Percentiles rank a stretch among this genome's conserved stretches.
phyloP scores from a whole-genome alignment of 306 rosid species.

The Fagus sylvatica region DNA sequence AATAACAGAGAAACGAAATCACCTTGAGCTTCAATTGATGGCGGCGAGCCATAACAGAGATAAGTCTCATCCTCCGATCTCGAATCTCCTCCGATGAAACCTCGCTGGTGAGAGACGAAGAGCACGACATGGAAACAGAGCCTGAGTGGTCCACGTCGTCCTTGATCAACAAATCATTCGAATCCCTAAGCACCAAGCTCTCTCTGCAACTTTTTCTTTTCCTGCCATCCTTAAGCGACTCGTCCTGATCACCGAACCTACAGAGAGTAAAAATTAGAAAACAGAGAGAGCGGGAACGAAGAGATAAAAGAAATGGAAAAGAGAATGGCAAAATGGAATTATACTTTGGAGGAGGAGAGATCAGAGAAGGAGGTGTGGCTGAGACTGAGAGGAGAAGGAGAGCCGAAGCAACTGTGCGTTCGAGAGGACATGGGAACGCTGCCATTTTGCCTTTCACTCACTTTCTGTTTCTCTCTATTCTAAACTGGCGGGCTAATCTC shows the following conservation, averaged over 20 bases:
- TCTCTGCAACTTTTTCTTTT: conserved; percentile 26
- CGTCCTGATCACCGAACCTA: conserved; percentile 37
- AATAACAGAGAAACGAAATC: background rate
- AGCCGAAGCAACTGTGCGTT: conserved; percentile 73
- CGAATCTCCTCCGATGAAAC: conserved; percentile 46
- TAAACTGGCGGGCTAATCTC: conserved; percentile 61
- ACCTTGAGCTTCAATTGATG: conserved; percentile 61
- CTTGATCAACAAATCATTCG: background rate
- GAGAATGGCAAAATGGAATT: background rate
- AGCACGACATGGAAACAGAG: conserved; percentile 29
- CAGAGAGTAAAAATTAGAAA: conserved; percentile 22
- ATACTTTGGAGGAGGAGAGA: conserved; percentile 40
- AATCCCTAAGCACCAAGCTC: conserved; percentile 29
- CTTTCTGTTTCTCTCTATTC: conserved; percentile 22
- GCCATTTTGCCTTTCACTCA: conserved; percentile 36
- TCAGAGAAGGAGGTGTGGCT: conserved; percentile 23
- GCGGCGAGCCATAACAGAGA: conserved; percentile 39
- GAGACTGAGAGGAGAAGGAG: conserved; percentile 69
- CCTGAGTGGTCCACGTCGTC: background rate
- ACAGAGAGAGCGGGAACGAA: conserved; percentile 19
- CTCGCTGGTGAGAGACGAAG: conserved; percentile 45
- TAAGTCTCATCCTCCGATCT: conserved; percentile 26
- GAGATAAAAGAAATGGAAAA: background rate
- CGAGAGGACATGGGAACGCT: conserved; percentile 58
- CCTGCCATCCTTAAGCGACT: conserved; percentile 29